Percentiles rank a stretch among this genome's conserved stretches.
phyloP scores from a whole-genome alignment of 2,329 filamentous ascomycete genomes.

The Xylaria sp. region DNA sequence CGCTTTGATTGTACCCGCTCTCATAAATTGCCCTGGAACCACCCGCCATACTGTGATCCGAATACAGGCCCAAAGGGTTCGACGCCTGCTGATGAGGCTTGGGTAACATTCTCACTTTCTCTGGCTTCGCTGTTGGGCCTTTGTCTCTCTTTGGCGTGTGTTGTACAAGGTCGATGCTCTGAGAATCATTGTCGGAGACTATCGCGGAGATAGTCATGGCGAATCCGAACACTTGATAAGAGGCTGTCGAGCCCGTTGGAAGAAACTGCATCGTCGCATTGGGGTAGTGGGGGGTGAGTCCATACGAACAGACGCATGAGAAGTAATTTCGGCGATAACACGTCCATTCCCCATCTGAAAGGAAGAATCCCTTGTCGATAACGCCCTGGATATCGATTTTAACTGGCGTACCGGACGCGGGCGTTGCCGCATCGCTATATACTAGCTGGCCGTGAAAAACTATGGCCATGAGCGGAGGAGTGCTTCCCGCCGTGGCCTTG shows the following conservation, averaged over 20 bases:
- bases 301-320: conserved; percentile 83
- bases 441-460: conserved; percentile 69
- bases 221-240: conserved; percentile 77
- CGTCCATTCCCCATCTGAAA: conserved; percentile 85
- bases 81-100: conserved; percentile 66
- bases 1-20: conserved; percentile 52
- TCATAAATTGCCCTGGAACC: conserved; percentile 56
- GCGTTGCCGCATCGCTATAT: conserved; percentile 62
- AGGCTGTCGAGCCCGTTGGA: conserved; percentile 61
- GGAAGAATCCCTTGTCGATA: conserved; percentile 91
- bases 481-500: conserved; percentile 55
- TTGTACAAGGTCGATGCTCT: conserved; percentile 85
- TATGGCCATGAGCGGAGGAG: conserved; percentile 65
- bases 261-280: conserved; percentile 64
- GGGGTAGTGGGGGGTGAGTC: conserved; percentile 68
- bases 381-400: conserved; percentile 80
- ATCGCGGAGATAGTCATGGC: conserved; percentile 87
- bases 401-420: conserved; percentile 58
- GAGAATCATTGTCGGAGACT: conserved; percentile 79
- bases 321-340: conserved; percentile 95
- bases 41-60: conserved; percentile 51
- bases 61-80: conserved; percentile 60
- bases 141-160: conserved; percentile 94
- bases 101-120: conserved; percentile 74
- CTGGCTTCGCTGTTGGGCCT: conserved; percentile 80